These are phyloP conservation scores for Kodamaea kaohsiungensis DNA, from an alignment of 805 yeast genomes.

Conservation along the genomic window DNA sequence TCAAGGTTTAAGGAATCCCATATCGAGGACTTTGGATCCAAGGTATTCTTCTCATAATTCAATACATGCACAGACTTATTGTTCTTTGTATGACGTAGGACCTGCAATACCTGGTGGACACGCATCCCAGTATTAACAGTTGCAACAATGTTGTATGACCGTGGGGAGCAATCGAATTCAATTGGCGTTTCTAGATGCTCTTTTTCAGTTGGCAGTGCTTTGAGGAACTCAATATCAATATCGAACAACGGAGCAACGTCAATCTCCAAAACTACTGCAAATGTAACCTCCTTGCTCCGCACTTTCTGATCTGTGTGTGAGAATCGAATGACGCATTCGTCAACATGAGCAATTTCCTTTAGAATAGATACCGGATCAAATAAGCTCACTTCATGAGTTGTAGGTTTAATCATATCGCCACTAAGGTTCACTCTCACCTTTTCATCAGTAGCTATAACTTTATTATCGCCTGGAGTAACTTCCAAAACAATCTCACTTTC, in stretches of 20 bases:
- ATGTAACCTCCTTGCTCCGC: neutral
- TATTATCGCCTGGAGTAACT: neutral
- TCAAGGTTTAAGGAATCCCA: neutral
- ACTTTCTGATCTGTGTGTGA: slow-evolving; percentile 2
- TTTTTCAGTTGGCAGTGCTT: slow-evolving; percentile 2
- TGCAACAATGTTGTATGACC: neutral
- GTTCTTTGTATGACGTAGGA: slow-evolving; percentile 1
- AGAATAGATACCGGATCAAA: neutral
- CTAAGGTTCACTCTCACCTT: slow-evolving; percentile 6
- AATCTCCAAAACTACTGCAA: slow-evolving; percentile 4
- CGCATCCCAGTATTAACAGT: slow-evolving; percentile 4
- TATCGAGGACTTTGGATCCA: neutral
- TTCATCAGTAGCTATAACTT: neutral
- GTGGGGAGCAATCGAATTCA: neutral
- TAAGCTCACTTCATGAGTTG: neutral
- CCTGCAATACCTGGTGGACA: slow-evolving; percentile 8
- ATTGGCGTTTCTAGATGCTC: neutral
- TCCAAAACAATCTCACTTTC: neutral
- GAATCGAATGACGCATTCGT: neutral
- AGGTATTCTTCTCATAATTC: neutral
- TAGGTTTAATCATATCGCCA: neutral
- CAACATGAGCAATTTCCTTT: neutral
- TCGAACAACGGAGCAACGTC: slow-evolving; percentile 8
- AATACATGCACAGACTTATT: neutral
- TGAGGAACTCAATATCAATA: slow-evolving; percentile 4